Conservation (phyloP, 2,329 filamentous ascomycete species). For the Epichloe festucae region DNA sequence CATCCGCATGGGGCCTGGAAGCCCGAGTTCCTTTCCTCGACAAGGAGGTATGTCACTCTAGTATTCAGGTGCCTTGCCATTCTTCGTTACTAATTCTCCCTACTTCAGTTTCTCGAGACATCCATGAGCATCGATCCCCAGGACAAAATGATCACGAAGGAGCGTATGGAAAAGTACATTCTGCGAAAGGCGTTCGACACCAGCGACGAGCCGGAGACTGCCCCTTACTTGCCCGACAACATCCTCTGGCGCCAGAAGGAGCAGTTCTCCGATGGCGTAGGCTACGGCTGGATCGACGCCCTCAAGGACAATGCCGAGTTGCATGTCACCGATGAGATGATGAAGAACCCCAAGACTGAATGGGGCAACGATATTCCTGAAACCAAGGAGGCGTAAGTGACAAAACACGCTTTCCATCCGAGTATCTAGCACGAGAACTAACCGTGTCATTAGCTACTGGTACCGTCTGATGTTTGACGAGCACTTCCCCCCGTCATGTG, state of each 20-base stretch:
- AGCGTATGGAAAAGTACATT: slow-evolving; percentile 93
- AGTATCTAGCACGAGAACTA: not conserved
- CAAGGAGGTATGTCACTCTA: slow-evolving; percentile 51
- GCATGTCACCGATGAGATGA: slow-evolving; percentile 89
- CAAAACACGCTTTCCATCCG: too few species aligned
- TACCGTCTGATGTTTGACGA: slow-evolving; percentile 98
- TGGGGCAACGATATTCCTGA: slow-evolving; percentile 91
- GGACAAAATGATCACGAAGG: slow-evolving; percentile 91
- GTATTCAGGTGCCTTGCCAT: not conserved
- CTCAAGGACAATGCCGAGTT: slow-evolving; percentile 89
- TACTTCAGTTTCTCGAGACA: slow-evolving; percentile 64
- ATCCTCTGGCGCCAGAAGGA: slow-evolving; percentile 99
- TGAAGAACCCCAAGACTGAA: slow-evolving; percentile 94
- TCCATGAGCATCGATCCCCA: slow-evolving; percentile 87
- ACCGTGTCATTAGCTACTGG: slow-evolving; percentile 55
- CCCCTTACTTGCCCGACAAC: slow-evolving; percentile 86
- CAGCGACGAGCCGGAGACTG: slow-evolving; percentile 62
- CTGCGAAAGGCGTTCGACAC: slow-evolving; percentile 96
- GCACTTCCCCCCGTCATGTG: slow-evolving; percentile 81
- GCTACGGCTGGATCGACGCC: slow-evolving; percentile 97
- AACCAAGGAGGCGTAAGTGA: slow-evolving; percentile 77
- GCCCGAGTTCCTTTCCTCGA: slow-evolving; percentile 96
- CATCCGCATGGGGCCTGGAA: slow-evolving; percentile 93
- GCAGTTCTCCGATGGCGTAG: slow-evolving; percentile 96
- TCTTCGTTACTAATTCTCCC: not conserved